Evolutionary conservation across 768 basidiomycete genomes (phyloP), one percentile per base, ranked within the genome.

Genomic region (Astraeus odoratus): DNA sequence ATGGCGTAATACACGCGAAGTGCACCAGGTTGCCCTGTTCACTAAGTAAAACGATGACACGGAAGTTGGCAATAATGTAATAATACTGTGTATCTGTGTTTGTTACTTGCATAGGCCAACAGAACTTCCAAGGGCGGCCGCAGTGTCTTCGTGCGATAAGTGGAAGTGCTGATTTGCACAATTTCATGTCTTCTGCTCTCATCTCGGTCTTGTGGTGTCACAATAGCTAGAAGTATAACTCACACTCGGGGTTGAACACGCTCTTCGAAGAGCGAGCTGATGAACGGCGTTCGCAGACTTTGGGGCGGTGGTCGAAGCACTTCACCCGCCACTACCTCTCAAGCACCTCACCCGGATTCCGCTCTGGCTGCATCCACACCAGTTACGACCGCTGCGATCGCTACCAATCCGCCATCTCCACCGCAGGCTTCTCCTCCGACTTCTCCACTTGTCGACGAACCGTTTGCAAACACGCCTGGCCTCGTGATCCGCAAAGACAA

Each of bases 211-310:
- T n/a, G n/a, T n/a, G n/a, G n/a, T n/a, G 25, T 24, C 31, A 37
- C 41, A 48, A 34, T 47, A 7, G 39, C 46, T 48, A 49, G 46
- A 47, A 48, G 43, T 49, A 20, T 36, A 29, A 29, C 27, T 29
- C 27, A 29, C 27, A 29, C 27, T n/a, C n/a, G n/a, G n/a, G n/a
- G n/a, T n/a, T n/a, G n/a, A n/a, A n/a, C n/a, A n/a, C n/a, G n/a
- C n/a, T n/a, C n/a, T n/a, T n/a, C n/a, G n/a, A n/a, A n/a, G n/a
- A 24, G 26, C 23, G 42, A 43, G 51, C 49, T 48, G 59, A 84
- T 85, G 83, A 81, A 84, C 74, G 80, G 81, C 56, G 80, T 84
- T 51, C 81, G 80, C 55, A 75, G 79, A 66, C 71, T 84, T 53
- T 72, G 83, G 45, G 71, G 67, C 38, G 67, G 66, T 48, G 72